These are phyloP conservation scores for Puccinia hordei DNA, from an alignment of 1,284 basidiomycete genomes.

Conservation along the genomic window DNA sequence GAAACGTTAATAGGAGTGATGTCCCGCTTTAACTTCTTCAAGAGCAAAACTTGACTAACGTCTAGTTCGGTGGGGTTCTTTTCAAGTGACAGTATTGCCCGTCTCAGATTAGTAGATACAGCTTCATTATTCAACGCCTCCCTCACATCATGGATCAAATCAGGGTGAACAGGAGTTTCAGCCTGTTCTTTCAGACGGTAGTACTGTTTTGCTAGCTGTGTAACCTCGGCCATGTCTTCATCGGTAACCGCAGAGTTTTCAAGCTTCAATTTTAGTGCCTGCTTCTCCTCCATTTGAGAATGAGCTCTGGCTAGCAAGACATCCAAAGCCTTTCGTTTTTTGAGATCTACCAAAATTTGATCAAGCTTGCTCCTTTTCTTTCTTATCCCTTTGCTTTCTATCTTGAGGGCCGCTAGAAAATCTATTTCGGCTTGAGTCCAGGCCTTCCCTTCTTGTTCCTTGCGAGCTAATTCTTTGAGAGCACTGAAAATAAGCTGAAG, in stretches of 20 bases:
- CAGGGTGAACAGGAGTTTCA: not conserved
- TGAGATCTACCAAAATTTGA: not conserved
- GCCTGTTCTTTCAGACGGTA: slow-evolving; percentile 1
- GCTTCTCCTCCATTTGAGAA: not conserved
- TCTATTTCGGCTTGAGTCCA: not conserved
- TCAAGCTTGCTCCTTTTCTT: not conserved
- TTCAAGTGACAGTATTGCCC: not conserved
- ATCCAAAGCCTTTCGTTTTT: not conserved
- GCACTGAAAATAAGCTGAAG: not conserved
- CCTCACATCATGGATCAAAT: not conserved
- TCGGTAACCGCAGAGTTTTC: not conserved
- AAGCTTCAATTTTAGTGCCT: not conserved
- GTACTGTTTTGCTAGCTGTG: not conserved
- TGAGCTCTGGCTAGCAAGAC: not conserved
- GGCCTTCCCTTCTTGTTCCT: not conserved
- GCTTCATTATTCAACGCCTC: not conserved
- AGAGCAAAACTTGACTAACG: not conserved
- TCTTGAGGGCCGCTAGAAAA: not conserved
- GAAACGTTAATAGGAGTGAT: not conserved
- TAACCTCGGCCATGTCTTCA: not conserved
- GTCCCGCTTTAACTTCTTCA: not conserved
- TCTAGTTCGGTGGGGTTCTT: not conserved
- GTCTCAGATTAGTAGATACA: not conserved
- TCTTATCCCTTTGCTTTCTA: not conserved
- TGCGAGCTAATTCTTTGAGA: not conserved